A percentile compares a stretch with the other conserved stretches of the same genome.
Evolutionary conservation across 139 green algal genomes (phyloP).

Genomic region (Chlorella sorokiniana): DNA sequence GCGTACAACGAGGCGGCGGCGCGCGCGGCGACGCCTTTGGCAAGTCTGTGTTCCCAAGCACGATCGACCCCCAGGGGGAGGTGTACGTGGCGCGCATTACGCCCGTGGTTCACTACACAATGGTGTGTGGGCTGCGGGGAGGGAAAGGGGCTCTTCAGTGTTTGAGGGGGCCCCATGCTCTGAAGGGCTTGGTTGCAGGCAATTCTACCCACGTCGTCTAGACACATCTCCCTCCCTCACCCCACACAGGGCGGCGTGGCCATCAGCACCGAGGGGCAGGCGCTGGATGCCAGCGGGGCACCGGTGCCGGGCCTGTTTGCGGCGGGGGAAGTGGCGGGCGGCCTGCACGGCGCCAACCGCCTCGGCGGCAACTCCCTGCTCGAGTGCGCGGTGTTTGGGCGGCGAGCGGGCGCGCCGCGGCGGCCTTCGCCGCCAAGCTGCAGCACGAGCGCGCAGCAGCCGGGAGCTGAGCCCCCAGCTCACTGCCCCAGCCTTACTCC

Average conservation of each 20-base stretch:
- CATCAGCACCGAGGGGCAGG: slow-evolving; percentile 26
- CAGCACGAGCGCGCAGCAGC: background rate
- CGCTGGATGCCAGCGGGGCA: slow-evolving; percentile 14
- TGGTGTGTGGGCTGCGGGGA: slow-evolving; percentile 67
- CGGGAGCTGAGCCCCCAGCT: no score
- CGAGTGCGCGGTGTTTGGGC: slow-evolving; percentile 98
- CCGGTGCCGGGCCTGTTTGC: slow-evolving; percentile 91
- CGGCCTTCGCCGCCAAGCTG: background rate
- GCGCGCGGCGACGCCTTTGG: slow-evolving; percentile 50
- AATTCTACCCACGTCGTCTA: background rate
- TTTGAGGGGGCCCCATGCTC: background rate
- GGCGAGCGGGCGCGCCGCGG: slow-evolving; percentile 40
- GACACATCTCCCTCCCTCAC: background rate
- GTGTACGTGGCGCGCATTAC: slow-evolving; percentile 63
- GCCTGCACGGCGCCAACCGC: slow-evolving; percentile 96
- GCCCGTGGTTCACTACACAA: slow-evolving; percentile 85
- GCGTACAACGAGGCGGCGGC: slow-evolving; percentile 51
- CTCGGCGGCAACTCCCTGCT: slow-evolving; percentile 97
- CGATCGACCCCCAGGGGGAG: slow-evolving; percentile 23
- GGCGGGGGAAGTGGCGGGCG: slow-evolving; percentile 91
- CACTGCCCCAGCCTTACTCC: no score
- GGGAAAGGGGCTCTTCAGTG: background rate
- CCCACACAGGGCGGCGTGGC: slow-evolving; percentile 34
- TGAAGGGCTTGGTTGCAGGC: background rate
- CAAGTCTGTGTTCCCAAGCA: slow-evolving; percentile 65